Evolutionary conservation across 1,139 yeast species (phyloP).

Genomic region (Suhomyces maxii): DNA sequence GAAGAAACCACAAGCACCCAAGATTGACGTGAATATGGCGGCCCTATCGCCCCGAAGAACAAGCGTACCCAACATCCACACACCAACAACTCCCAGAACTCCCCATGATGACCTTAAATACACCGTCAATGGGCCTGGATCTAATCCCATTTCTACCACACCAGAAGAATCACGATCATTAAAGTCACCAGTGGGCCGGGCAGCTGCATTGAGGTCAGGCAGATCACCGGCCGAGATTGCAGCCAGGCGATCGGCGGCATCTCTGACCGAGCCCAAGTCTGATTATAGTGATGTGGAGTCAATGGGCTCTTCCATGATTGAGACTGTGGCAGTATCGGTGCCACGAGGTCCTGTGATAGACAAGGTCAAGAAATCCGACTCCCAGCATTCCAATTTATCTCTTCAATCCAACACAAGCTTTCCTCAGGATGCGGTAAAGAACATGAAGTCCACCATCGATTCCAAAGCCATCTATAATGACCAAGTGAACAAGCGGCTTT

Average conservation of each 20-base stretch:
- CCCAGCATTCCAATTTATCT: slow-evolving; percentile 6
- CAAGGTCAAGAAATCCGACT: slow-evolving; percentile 1
- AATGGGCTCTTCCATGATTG: neutral
- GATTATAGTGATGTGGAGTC: slow-evolving; percentile 1
- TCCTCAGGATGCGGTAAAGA: slow-evolving; percentile 15
- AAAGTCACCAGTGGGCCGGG: neutral
- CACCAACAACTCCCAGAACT: neutral
- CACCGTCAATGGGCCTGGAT: neutral
- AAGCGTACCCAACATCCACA: neutral
- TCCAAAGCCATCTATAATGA: slow-evolving; percentile 13
- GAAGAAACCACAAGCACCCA: slow-evolving; percentile 1
- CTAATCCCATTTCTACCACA: neutral
- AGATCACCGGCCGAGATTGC: neutral
- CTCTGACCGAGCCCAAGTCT: neutral
- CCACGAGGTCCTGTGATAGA: slow-evolving; percentile 1
- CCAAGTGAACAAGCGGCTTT: slow-evolving; percentile 11
- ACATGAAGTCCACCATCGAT: slow-evolving; percentile 15
- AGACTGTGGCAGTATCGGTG: neutral
- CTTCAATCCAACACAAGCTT: slow-evolving; percentile 1
- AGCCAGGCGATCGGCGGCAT: neutral
- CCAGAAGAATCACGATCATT: neutral
- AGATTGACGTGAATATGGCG: slow-evolving; percentile 6
- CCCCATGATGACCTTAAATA: neutral
- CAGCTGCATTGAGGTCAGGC: neutral
- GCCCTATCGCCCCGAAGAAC: slow-evolving; percentile 2